phyloP scores from a whole-genome alignment of 352 stramenopile species.

The Aphanomyces astaci region DNA sequence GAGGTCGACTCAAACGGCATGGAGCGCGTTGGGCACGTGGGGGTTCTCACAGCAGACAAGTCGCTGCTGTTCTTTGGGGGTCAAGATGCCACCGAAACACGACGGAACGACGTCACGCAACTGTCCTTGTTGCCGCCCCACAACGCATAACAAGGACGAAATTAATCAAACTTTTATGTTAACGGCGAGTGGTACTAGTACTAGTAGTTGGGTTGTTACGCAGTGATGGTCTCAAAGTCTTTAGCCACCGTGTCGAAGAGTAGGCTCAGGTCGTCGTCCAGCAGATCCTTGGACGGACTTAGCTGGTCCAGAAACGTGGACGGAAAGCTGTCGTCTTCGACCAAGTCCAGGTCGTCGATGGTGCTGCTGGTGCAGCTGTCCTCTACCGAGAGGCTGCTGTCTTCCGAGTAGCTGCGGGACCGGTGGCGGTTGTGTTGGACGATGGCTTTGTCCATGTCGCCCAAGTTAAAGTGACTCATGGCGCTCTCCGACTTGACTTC shows the following conservation, averaged over 20 bases:
- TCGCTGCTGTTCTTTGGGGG: conserved; percentile 84
- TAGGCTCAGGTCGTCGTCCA: conserved; percentile 16
- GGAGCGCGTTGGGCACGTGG: conserved; percentile 80
- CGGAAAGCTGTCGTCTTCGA: not conserved
- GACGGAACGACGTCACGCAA: conserved; percentile 73
- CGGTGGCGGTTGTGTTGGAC: conserved; percentile 1
- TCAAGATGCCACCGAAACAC: conserved; percentile 65
- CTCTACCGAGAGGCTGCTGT: conserved; percentile 6
- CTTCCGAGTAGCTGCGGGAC: conserved; percentile 6
- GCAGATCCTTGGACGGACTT: not conserved
- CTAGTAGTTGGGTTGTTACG: not conserved
- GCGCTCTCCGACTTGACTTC: not conserved
- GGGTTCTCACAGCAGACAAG: conserved; percentile 44
- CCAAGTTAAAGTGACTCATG: conserved; percentile 11
- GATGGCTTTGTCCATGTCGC: conserved; percentile 9
- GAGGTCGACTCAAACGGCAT: conserved; percentile 25
- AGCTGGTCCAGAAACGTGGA: not conserved
- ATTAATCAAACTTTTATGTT: not conserved
- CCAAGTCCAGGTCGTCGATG: conserved; percentile 12
- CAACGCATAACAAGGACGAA: no score
- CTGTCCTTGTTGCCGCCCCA: no score
- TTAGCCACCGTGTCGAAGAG: conserved; percentile 20
- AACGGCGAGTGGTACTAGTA: not conserved
- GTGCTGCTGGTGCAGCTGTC: not conserved
- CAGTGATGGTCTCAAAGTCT: conserved; percentile 6